Evolutionary conservation across 768 basidiomycete species (phyloP).

Genomic region (Terana coerulea): DNA sequence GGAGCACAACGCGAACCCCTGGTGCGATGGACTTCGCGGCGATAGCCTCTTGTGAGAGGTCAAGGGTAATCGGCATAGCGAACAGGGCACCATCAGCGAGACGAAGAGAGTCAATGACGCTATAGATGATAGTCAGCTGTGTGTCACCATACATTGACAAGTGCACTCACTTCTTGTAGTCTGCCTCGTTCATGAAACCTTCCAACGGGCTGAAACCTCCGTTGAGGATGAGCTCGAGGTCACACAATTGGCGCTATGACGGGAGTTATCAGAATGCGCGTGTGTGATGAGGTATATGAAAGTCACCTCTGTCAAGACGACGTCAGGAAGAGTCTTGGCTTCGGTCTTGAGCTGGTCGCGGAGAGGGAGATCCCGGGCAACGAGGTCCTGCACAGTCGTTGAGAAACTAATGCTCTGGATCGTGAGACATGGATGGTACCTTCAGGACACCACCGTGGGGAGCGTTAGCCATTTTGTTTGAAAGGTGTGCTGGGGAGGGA

Average conservation of each 20-base stretch:
- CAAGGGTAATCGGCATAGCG: conserved; percentile 93
- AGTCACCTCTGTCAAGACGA: conserved; percentile 75
- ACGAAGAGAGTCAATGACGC: conserved; percentile 86
- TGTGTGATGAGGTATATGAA: background rate
- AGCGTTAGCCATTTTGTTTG: conserved; percentile 61
- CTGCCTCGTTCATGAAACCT: conserved; percentile 90
- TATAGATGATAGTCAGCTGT: conserved; percentile 29
- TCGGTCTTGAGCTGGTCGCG: conserved; percentile 71
- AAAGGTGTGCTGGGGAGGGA: background rate
- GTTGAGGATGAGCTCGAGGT: conserved; percentile 92
- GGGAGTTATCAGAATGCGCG: conserved; percentile 7
- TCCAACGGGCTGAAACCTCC: conserved; percentile 98
- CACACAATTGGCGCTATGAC: conserved; percentile 87
- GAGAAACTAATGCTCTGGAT: background rate
- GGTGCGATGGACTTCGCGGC: conserved; percentile 57
- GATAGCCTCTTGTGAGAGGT: conserved; percentile 80
- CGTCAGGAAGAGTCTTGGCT: conserved; percentile 62
- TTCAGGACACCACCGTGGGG: conserved; percentile 90
- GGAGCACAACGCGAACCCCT: conserved; percentile 76
- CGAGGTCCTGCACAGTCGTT: conserved; percentile 89
- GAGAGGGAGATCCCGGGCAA: conserved; percentile 74
- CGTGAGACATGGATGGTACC: conserved; percentile 29
- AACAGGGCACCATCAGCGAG: conserved; percentile 84
- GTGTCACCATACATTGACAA: background rate
- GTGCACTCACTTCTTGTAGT: conserved; percentile 78